Conservation (phyloP, 306 rosid species). For the Vachellia pachyceras region DNA sequence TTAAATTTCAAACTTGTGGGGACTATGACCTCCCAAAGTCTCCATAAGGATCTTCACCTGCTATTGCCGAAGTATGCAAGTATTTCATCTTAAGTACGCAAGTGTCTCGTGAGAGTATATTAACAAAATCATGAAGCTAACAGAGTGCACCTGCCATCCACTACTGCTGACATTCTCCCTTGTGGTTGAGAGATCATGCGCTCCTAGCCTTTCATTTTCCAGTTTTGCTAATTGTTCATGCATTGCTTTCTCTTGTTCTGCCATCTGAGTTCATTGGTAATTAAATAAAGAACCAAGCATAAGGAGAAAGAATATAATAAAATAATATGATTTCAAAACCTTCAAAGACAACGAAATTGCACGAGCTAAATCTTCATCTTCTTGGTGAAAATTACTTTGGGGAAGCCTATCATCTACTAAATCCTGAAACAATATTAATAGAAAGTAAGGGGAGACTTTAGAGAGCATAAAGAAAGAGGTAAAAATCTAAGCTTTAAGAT, state of each 20-base stretch:
- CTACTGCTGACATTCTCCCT: conserved; percentile 38
- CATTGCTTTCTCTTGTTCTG: conserved; percentile 63
- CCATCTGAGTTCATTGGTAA: conserved; percentile 60
- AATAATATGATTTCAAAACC: conserved; percentile 48
- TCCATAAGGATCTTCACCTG: conserved; percentile 5
- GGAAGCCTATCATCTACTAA: conserved; percentile 45
- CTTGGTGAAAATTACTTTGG: conserved; percentile 48
- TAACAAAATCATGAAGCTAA: conserved; percentile 24
- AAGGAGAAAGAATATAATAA: conserved; percentile 32
- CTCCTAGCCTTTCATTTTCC: conserved; percentile 37
- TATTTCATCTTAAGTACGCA: conserved; percentile 5
- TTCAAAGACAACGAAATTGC: conserved; percentile 75
- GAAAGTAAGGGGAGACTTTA: neutral
- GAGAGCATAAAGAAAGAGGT: conserved; percentile 31
- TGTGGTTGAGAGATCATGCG: conserved; percentile 24
- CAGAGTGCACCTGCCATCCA: conserved; percentile 55
- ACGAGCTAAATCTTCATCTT: conserved; percentile 73
- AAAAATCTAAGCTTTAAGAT: conserved; percentile 18
- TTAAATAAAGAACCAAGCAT: conserved; percentile 38
- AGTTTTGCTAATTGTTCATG: conserved; percentile 44
- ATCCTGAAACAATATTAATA: conserved; percentile 48
- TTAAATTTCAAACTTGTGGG: neutral
- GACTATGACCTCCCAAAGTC: conserved; percentile 23
- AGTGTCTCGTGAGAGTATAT: neutral
- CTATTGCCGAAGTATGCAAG: conserved; percentile 8